A percentile compares a stretch with the other conserved stretches of the same genome.
phyloP scores from a whole-genome alignment of 2,329 filamentous ascomycete genomes.

The Colletotrichum sp. region DNA sequence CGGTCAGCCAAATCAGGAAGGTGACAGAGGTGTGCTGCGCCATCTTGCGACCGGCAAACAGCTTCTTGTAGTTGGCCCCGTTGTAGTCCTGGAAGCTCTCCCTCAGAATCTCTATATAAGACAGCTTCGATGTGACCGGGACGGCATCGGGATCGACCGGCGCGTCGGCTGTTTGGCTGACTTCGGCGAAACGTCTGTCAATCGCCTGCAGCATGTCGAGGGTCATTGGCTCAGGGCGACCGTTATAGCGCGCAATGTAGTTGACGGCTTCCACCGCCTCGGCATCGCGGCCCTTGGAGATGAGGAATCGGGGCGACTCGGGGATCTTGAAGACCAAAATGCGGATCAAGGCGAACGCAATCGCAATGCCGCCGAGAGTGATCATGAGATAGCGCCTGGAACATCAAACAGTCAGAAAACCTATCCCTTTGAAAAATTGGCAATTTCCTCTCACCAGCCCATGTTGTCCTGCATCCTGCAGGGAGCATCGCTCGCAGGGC shows the following conservation, averaged over 20 bases:
- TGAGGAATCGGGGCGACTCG: slow-evolving; percentile 51
- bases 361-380: slow-evolving; percentile 47
- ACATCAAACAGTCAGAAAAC: neutral
- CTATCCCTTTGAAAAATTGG: neutral
- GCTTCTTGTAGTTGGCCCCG: slow-evolving; percentile 31
- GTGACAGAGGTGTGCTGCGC: slow-evolving; percentile 37
- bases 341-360: slow-evolving; percentile 47
- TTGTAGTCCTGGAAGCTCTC: slow-evolving; percentile 21
- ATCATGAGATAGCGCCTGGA: slow-evolving; percentile 46
- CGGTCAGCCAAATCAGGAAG: slow-evolving; percentile 47
- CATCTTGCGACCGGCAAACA: slow-evolving; percentile 36
- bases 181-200: neutral
- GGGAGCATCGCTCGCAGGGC: slow-evolving; percentile 29
- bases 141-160: slow-evolving; percentile 2
- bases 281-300: slow-evolving; percentile 46
- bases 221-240: slow-evolving; percentile 36
- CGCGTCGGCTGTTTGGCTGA: neutral
- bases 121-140: slow-evolving; percentile 8
- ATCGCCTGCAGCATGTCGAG: slow-evolving; percentile 37
- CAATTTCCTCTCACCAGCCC: slow-evolving; percentile 42
- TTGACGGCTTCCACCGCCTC: slow-evolving; percentile 53
- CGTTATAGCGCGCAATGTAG: slow-evolving; percentile 46
- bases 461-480: slow-evolving; percentile 48
- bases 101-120: slow-evolving; percentile 29
- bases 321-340: slow-evolving; percentile 51